These are phyloP conservation scores for Aspergillus sp. DNA, from an alignment of 2,329 filamentous ascomycete species.

Conservation along the genomic window DNA sequence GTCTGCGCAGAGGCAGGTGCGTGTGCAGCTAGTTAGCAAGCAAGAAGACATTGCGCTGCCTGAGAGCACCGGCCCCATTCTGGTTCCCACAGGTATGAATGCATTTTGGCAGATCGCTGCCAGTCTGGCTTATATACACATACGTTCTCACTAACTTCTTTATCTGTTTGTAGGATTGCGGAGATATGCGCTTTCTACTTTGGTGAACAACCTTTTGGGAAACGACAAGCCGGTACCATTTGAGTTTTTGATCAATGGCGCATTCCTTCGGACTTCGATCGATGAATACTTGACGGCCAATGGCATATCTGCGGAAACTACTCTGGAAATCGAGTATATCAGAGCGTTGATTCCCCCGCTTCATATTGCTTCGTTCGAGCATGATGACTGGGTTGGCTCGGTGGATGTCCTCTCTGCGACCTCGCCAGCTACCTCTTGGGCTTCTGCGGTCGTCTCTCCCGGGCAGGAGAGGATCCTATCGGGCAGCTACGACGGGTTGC, in stretches of 20 bases:
- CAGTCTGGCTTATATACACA: not conserved
- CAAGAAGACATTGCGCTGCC: constrained; percentile 57
- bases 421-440: constrained; percentile 62
- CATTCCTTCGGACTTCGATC: constrained; percentile 83
- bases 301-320: constrained; percentile 85
- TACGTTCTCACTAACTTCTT: constrained; percentile 16
- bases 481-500: constrained; percentile 86
- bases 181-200: constrained; percentile 61
- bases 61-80: constrained; percentile 56
- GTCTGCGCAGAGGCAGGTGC: constrained; percentile 50
- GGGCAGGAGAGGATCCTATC: constrained; percentile 77
- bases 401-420: constrained; percentile 76
- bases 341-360: constrained; percentile 85
- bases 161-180: constrained; percentile 49
- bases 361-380: constrained; percentile 89
- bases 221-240: constrained; percentile 59
- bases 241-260: constrained; percentile 94
- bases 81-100: constrained; percentile 57
- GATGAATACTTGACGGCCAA: constrained; percentile 86
- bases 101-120: not conserved
- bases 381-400: constrained; percentile 94
- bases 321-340: constrained; percentile 87
- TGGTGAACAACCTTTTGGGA: constrained; percentile 63
- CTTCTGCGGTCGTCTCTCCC: constrained; percentile 48
- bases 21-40: constrained; percentile 56